Percentiles rank a stretch among this genome's conserved stretches.
phyloP scores from a whole-genome alignment of 2,329 filamentous ascomycete species.

The Sphaerulina vaccinii region DNA sequence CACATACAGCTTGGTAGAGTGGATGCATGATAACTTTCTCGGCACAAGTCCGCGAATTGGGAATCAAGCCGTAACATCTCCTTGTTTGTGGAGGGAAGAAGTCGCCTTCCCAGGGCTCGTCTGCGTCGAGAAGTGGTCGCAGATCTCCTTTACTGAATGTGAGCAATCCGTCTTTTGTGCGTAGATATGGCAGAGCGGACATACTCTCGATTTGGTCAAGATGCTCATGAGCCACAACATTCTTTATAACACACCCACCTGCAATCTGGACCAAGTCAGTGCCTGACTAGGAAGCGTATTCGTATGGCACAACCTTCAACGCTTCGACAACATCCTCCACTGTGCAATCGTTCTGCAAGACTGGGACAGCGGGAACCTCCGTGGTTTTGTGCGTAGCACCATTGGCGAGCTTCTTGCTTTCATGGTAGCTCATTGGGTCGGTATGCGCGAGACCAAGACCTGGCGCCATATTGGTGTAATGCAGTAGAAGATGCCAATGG shows the following conservation, averaged over 20 bases:
- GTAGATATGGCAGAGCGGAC: not conserved
- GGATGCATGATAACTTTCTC: slow-evolving; percentile 8
- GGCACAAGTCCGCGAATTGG: slow-evolving; percentile 4
- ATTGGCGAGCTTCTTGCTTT: slow-evolving; percentile 3
- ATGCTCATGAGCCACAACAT: not conserved
- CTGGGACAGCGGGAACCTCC: slow-evolving; percentile 1
- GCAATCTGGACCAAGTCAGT: not conserved
- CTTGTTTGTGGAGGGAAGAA: slow-evolving; percentile 13
- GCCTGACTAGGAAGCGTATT: not conserved
- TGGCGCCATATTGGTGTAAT: slow-evolving; percentile 1
- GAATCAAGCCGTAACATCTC: slow-evolving; percentile 5
- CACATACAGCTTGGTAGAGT: slow-evolving; percentile 10
- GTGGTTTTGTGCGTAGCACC: not conserved
- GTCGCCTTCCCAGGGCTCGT: slow-evolving; percentile 11
- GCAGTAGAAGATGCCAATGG: not conserved
- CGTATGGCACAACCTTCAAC: not conserved
- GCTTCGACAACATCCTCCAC: slow-evolving; percentile 11
- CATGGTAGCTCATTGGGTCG: slow-evolving; percentile 8
- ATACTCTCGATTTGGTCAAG: slow-evolving; percentile 4
- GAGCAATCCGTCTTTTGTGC: too few species aligned
- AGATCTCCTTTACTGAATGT: slow-evolving; percentile 2
- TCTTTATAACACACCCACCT: slow-evolving; percentile 9
- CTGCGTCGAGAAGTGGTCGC: slow-evolving; percentile 5
- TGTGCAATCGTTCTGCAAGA: slow-evolving; percentile 1
- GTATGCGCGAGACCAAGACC: slow-evolving; percentile 10